Evolutionary conservation across 2,329 filamentous ascomycete genomes (phyloP).

Genomic region (Fusarium agapanthi): DNA sequence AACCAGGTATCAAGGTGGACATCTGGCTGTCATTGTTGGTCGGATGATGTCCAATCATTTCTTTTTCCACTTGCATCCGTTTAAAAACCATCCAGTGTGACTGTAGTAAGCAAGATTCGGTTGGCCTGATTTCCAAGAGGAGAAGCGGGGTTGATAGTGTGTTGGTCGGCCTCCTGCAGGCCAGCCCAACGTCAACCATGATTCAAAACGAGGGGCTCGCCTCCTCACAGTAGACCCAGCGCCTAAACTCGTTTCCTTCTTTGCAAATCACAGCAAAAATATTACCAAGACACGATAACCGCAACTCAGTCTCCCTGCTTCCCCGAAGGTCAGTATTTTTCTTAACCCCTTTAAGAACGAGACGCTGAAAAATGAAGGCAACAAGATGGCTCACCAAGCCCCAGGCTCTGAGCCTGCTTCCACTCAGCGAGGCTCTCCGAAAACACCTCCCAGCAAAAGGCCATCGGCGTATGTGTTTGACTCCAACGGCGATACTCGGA

Average conservation of each 20-base stretch:
- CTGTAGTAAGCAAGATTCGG: rapidly evolving
- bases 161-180: not conserved
- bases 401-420: not conserved
- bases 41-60: not conserved
- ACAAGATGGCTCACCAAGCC: not conserved
- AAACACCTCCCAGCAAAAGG: not conserved
- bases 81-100: rapidly evolving
- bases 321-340: rapidly evolving
- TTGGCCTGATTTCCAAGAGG: not conserved
- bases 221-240: rapidly evolving
- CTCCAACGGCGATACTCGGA: not conserved
- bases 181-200: not conserved
- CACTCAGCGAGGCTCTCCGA: rapidly evolving
- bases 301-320: rapidly evolving
- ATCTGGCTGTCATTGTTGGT: rapidly evolving
- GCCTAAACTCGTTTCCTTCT: not conserved
- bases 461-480: not conserved
- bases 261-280: rapidly evolving
- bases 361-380: rapidly evolving
- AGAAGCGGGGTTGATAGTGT: not conserved
- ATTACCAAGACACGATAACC: rapidly evolving
- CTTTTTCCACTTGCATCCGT: rapidly evolving
- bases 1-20: rapidly evolving
- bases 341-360: rapidly evolving
- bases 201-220: not conserved